Conservation (phyloP, 345 rosid species). For the Raphanus raphanistrum region DNA sequence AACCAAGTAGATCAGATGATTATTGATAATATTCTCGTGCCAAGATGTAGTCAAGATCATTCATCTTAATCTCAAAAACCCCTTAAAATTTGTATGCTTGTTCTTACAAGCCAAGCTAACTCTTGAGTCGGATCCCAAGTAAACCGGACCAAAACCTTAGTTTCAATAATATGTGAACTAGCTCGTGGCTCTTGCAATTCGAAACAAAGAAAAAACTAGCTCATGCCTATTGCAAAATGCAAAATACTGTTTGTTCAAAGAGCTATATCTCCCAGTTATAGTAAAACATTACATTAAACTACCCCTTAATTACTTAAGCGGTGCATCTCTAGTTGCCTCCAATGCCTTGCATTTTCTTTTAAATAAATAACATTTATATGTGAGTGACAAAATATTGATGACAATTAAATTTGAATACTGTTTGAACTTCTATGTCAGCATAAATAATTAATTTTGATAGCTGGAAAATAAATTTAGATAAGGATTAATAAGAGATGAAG, state of each 20-base stretch:
- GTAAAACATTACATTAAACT: not conserved
- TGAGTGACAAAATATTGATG: not conserved
- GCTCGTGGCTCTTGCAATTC: not conserved
- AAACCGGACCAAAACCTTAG: not conserved
- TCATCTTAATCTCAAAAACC: not conserved
- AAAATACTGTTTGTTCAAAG: not conserved
- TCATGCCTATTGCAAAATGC: not conserved
- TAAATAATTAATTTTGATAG: constrained; percentile 8
- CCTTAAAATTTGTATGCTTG: not conserved
- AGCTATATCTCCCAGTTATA: not conserved
- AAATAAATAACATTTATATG: not conserved
- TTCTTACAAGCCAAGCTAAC: not conserved
- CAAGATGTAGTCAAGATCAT: not conserved
- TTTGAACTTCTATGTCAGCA: constrained; percentile 11
- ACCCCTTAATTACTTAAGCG: not conserved
- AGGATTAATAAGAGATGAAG: not conserved
- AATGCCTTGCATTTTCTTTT: not conserved
- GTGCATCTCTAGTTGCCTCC: not conserved
- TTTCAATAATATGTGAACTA: not conserved
- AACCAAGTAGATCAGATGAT: not conserved
- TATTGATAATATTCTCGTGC: not conserved
- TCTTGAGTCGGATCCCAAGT: not conserved
- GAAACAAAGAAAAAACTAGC: not conserved
- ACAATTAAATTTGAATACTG: not conserved
- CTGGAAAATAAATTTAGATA: constrained; percentile 4